Conservation (phyloP, 2,329 filamentous ascomycete species). For the Gyromitra esculenta region DNA sequence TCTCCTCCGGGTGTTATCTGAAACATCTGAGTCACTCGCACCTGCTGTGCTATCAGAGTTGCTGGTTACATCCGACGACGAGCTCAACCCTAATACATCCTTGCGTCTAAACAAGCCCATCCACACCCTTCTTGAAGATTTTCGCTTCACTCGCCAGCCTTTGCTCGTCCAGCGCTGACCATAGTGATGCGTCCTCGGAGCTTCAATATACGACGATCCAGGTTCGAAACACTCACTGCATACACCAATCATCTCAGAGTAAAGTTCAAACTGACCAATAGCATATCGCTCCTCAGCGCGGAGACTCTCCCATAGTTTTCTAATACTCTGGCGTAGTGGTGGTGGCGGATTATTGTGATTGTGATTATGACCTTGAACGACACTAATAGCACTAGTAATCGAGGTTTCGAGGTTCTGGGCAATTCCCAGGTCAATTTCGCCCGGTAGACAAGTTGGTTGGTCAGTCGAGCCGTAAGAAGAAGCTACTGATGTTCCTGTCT, state of each 20-base stretch:
- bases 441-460: neutral
- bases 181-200: slow-evolving; percentile 51
- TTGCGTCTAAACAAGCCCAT: slow-evolving; percentile 31
- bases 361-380: slow-evolving; percentile 22
- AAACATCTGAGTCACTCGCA: slow-evolving; percentile 35
- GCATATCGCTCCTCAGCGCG: slow-evolving; percentile 49
- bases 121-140: slow-evolving; percentile 38
- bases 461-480: slow-evolving; percentile 15
- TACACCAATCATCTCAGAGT: slow-evolving; percentile 48
- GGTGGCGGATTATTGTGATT: slow-evolving; percentile 34
- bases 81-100: neutral
- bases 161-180: slow-evolving; percentile 47
- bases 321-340: slow-evolving; percentile 47
- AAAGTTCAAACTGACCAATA: slow-evolving; percentile 52
- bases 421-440: neutral
- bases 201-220: slow-evolving; percentile 36
- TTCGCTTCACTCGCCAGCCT: slow-evolving; percentile 46
- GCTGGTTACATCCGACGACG: slow-evolving; percentile 26
- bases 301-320: slow-evolving; percentile 48
- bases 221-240: slow-evolving; percentile 50
- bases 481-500: slow-evolving; percentile 12
- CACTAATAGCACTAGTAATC: slow-evolving; percentile 8
- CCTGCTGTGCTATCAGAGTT: slow-evolving; percentile 27
- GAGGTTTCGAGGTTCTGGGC: slow-evolving; percentile 20
- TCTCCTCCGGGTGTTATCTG: slow-evolving; percentile 43